Percentiles rank a stretch among this genome's conserved stretches.
Conservation (phyloP, 805 yeast species). For the Wickerhamomyces kurtzmanii region DNA sequence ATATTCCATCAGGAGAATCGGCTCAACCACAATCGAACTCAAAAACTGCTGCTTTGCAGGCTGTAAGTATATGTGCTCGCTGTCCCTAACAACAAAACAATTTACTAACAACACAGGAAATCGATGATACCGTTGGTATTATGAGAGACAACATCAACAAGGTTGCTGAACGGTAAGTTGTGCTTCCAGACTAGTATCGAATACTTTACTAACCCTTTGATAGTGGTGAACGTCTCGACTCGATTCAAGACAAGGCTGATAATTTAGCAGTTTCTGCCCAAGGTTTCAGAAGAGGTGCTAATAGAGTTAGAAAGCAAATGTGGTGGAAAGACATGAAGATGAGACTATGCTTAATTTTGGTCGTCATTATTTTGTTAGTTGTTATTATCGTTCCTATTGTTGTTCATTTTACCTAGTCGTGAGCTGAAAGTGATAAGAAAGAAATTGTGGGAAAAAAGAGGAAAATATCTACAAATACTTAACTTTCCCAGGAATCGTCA, state of each 20-base stretch:
- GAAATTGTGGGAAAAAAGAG: background rate
- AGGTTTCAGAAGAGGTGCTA: conserved; percentile 93
- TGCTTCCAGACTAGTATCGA: background rate
- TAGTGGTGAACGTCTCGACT: conserved; percentile 86
- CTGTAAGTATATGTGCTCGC: conserved; percentile 37
- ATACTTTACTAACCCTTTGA: conserved; percentile 1
- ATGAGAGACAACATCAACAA: conserved; percentile 96
- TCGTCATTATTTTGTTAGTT: conserved; percentile 70
- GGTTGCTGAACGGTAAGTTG: conserved; percentile 59
- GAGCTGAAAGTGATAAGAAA: too few species aligned
- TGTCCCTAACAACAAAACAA: conserved; percentile 17
- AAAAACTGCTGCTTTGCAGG: conserved; percentile 76
- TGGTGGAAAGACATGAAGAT: conserved; percentile 98
- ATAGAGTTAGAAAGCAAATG: conserved; percentile 95
- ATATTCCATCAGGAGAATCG: conserved; percentile 42
- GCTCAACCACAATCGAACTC: conserved; percentile 19
- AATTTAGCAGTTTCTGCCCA: conserved; percentile 87
- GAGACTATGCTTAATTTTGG: conserved; percentile 81
- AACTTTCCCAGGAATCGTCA: background rate
- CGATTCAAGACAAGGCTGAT: conserved; percentile 88
- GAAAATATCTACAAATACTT: background rate
- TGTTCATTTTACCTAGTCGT: conserved; percentile 64
- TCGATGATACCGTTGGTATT: conserved; percentile 92
- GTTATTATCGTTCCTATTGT: conserved; percentile 91
- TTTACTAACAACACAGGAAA: conserved; percentile 43